These are phyloP conservation scores for Camelina laxa DNA, from an alignment of 345 rosid genomes.

Conservation along the genomic window DNA sequence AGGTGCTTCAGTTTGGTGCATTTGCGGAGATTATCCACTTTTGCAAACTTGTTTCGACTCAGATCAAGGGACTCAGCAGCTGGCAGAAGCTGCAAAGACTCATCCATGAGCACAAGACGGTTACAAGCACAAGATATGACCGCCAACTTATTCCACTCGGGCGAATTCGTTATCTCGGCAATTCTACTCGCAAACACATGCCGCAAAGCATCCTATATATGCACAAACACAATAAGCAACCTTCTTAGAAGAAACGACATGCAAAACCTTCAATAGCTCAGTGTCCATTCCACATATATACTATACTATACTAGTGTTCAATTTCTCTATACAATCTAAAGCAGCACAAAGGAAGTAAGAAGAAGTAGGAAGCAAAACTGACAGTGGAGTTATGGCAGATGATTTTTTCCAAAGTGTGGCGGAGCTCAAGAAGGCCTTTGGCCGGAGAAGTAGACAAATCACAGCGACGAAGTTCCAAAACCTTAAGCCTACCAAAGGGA, in stretches of 20 bases:
- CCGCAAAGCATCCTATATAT: conserved; percentile 86
- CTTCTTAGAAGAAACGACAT: not conserved
- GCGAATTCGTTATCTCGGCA: conserved; percentile 76
- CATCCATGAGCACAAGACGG: conserved; percentile 90
- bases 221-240: too few species aligned
- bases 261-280: not conserved
- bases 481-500: conserved; percentile 80
- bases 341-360: not conserved
- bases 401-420: conserved; percentile 87
- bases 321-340: conserved; percentile 3
- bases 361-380: conserved; percentile 40
- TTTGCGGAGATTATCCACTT: conserved; percentile 82
- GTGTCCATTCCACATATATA: not conserved
- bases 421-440: conserved; percentile 80
- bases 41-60: conserved; percentile 87
- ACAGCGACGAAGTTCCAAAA: conserved; percentile 85
- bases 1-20: conserved; percentile 84
- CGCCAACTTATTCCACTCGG: conserved; percentile 81
- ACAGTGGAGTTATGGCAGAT: conserved; percentile 95
- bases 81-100: conserved; percentile 96
- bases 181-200: conserved; percentile 96
- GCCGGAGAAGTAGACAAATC: conserved; percentile 95
- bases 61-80: conserved; percentile 92
- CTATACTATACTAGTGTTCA: not conserved
- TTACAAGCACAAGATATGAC: conserved; percentile 88